Evolutionary conservation across 148 eudicot species (phyloP), one percentile per base, ranked within the genome.

Genomic region (Limonium bicolor): DNA sequence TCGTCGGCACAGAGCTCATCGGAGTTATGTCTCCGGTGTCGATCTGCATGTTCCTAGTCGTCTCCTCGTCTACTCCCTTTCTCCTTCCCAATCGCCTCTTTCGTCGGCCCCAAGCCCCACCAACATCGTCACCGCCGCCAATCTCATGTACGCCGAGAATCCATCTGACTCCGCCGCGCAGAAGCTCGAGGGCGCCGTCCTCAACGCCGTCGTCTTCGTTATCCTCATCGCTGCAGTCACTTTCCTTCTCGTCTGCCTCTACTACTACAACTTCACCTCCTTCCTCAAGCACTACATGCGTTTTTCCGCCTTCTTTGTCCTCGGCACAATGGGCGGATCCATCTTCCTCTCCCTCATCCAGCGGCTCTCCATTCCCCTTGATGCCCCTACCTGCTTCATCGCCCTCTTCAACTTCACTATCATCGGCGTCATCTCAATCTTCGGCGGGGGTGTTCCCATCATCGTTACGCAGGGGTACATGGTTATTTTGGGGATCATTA

Each of bases 11-110:
- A 10, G 94, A 88, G 9, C 73, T 88, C 42, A 80, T 72, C 51
- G 68, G 61, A 46, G 80, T 88, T 2, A 77, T 88, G 65, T 56
- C 92, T 6, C 97, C 97, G 0, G 97, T 88, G 15, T 80, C 97
- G 10, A 76, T 83, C 52, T 83, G 95, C 39, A 90, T 90, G 97
- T 62, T 84, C 48, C 46, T 84, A 14, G 97, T 70, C 16, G 68
- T 66, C 34, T 65, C 32, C 53, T 61, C 15, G 54, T 61, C 24
- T 61, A 30, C 47, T 26, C 55, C 7, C 76, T 65, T 48, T 53
- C 61, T n/a, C 55, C 70, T 3, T n/a, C 69, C n/a, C n/a, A n/a
- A n/a, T n/a, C n/a, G n/a, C n/a, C 20, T 32, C 64, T 0, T 21
- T 45, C 17, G 2, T 37, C 29, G 11, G 54, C 29, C 12, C 76